Percentiles rank a stretch among this genome's conserved stretches.
Evolutionary conservation across 805 yeast genomes (phyloP).

Genomic region (Teunomyces atbi): DNA sequence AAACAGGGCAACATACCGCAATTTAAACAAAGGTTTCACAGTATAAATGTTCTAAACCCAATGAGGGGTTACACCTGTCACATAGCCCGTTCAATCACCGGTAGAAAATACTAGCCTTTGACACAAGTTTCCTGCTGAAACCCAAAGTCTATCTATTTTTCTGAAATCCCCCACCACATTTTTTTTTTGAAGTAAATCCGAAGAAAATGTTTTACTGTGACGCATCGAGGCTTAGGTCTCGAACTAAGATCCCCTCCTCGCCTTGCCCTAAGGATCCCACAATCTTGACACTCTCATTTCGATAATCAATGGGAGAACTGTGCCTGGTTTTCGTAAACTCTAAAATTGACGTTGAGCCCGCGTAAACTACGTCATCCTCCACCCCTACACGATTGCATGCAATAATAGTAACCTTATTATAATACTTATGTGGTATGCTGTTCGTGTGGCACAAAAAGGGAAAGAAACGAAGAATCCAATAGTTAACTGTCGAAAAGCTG

Average conservation of each 20-base stretch:
- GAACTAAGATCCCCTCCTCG: constrained; percentile 58
- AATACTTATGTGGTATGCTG: constrained; percentile 22
- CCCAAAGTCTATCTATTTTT: neutral
- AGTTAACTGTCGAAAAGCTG: constrained; percentile 52
- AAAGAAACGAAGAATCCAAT: constrained; percentile 72
- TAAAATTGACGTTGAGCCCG: constrained; percentile 61
- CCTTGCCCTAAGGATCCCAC: constrained; percentile 62
- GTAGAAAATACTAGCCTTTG: neutral
- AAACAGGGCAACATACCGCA: neutral
- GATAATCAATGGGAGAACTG: constrained; percentile 30
- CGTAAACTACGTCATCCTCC: constrained; percentile 68
- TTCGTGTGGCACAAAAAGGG: constrained; percentile 52
- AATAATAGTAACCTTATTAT: constrained; percentile 37
- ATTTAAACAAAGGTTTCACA: neutral
- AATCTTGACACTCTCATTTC: constrained; percentile 51
- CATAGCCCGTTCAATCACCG: neutral
- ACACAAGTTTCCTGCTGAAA: neutral
- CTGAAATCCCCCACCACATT: neutral
- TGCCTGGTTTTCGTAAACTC: constrained; percentile 46
- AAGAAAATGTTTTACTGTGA: neutral
- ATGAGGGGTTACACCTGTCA: neutral
- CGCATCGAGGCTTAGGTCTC: constrained; percentile 38
- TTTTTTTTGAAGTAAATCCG: constrained; percentile 33
- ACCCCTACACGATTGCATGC: constrained; percentile 74
- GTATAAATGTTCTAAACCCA: neutral